Evolutionary conservation across 169 alveolate genomes (phyloP).

Genomic region (Cryptosporidium ryanae): DNA sequence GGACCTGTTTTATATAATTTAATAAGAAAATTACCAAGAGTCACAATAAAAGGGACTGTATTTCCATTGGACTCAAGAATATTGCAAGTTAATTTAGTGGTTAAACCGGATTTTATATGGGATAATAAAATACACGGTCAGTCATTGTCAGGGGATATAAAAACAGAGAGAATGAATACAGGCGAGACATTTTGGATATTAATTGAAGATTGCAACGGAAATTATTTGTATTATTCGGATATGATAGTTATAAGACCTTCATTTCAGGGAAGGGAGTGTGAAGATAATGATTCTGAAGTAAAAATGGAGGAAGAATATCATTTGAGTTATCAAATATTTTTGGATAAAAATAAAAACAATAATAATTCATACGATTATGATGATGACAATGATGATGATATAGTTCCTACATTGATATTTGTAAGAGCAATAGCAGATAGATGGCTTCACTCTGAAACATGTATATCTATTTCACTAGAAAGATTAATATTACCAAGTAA

Average conservation of each 20-base stretch:
- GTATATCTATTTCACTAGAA: slow-evolving; percentile 87
- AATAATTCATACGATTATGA: slow-evolving; percentile 2
- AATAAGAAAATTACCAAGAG: slow-evolving; percentile 56
- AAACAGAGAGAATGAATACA: slow-evolving; percentile 83
- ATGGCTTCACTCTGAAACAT: slow-evolving; percentile 84
- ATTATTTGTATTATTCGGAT: slow-evolving; percentile 88
- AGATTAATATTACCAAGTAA: slow-evolving; percentile 93
- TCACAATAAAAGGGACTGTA: slow-evolving; percentile 20
- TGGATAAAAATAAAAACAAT: slow-evolving; percentile 26
- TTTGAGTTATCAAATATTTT: slow-evolving; percentile 61
- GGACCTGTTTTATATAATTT: slow-evolving; percentile 60
- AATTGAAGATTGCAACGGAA: slow-evolving; percentile 97
- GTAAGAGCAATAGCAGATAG: slow-evolving; percentile 96
- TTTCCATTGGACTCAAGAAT: slow-evolving; percentile 25
- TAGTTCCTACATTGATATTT: slow-evolving; percentile 95
- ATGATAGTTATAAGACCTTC: slow-evolving; percentile 73
- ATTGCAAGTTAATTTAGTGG: slow-evolving; percentile 51
- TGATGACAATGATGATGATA: slow-evolving; percentile 78
- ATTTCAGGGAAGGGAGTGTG: too few species aligned
- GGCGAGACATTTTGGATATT: slow-evolving; percentile 95
- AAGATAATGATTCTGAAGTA: slow-evolving; percentile 4
- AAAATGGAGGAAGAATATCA: slow-evolving; percentile 35
- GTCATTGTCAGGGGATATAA: slow-evolving; percentile 36
- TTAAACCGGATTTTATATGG: slow-evolving; percentile 96
- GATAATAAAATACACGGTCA: slow-evolving; percentile 81